Base-by-base conservation (phyloP, 225 moss, liverwort and hornwort genomes). In the Rhytidiadelphus loreus region DNA sequence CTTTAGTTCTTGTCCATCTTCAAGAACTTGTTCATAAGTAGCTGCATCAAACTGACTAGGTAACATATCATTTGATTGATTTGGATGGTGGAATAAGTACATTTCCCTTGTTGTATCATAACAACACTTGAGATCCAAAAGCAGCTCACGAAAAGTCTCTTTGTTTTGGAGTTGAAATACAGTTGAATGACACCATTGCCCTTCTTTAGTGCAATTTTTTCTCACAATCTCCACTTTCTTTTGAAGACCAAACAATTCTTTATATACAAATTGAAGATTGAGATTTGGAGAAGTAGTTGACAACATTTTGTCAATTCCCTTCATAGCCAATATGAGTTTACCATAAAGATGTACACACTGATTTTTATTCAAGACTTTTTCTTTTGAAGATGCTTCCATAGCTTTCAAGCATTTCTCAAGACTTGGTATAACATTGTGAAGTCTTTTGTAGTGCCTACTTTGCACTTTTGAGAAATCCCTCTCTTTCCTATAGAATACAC, bases 241-340 rank as follows among this genome's bases (percentile, higher is more conserved):
- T 39, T 69, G 69, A 69, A 69, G 69, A 69, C 7, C 2, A 69
- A n/a, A 69, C 13, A 69, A 69, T 23, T 69, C 69, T 39, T 69
- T 39, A 39, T 4, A 69, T n/a, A 69, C 13, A 13, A 23, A 39
- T 39, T 8, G 69, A 7, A 69, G 39, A 2, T 69, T 69, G 39
- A 69, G 13, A 39, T 23, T 8, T 0, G 0, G 0, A 7, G 4
- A 23, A 4, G 23, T 1, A 39, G 0, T 23, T 23, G 69, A 69
- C 1, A 69, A 7, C 13, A 69, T 69, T 7, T 69, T 7, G 0
- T 69, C 4, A 0, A 69, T 69, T 4, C 2, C 69, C 69, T 39
- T 69, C n/a, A 39, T 39, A 23, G 4, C 22, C 6, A n/a, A 6
- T n/a, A 66, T 1, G 2, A 66, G n/a, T 22, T 21, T 66, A 12